Base-by-base conservation (phyloP, 257 asterid genomes). In the Solanum pimpinellifolium region DNA sequence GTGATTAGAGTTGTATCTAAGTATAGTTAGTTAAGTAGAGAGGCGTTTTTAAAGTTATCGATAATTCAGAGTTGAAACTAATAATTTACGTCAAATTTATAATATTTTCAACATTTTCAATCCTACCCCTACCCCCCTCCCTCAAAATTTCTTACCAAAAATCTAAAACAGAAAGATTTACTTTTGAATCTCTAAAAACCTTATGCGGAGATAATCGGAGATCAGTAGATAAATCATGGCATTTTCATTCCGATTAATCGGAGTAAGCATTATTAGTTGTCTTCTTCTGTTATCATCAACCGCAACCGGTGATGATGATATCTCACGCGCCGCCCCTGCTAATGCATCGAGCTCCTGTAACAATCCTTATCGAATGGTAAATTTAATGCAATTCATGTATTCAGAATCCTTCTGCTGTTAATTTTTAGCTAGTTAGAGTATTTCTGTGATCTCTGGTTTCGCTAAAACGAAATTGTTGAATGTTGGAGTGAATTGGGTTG, bases 261-360 rank as follows among this genome's bases (percentile, higher is more conserved):
- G 69, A 81, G 25, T 81, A 11, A 16, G 69, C 46, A 81, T 81
- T 49, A 31, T 74, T 31, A 39, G 31, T 74, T 74, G 42, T 39
- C 52, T 74, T 11, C 46, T 73, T 73, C 18, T 80, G 33, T 13
- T 46, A 81, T 49, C 85, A 11, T 29, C 46, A 10, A 29, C 42
- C 46, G 46, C 44, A 29, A 29, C 7, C 7, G 69, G 20, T 31
- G 69, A 81, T 29, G 69, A 81, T 31, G 85, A 81, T 3, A 29
- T 81, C 69, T 81, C 85, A 81, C 85, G 85, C 85, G 69, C 69
- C 85, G 85, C 85, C 44, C 85, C 85, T 49, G 68, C 85, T 3
- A 49, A 49, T 49, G 16, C 69, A 3, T 81, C 85, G 9, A 81
- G 20, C 20, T 81, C 85, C 29, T 81, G 85, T 35, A 31, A 81